A percentile compares a stretch with the other conserved stretches of the same genome.
These are phyloP conservation scores for Fusarium longipes DNA, from an alignment of 2,329 filamentous ascomycete species.

Conservation along the genomic window DNA sequence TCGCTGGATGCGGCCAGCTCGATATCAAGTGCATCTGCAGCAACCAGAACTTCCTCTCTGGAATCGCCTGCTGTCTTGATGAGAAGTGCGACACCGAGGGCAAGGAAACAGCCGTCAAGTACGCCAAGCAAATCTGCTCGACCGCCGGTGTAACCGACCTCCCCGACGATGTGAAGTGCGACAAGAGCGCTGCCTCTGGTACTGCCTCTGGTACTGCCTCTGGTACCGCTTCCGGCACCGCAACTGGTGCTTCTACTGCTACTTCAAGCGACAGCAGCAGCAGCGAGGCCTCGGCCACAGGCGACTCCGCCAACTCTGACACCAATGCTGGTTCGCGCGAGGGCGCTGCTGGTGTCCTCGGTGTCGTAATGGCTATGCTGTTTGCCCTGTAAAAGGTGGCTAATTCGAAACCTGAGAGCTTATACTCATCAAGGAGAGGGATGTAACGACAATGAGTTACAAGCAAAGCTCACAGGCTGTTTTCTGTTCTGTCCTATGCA, in stretches of 20 bases:
- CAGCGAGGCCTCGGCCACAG: constrained; percentile 2
- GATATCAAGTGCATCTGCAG: constrained; percentile 57
- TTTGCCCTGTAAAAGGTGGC: constrained; percentile 44
- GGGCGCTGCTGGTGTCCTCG: constrained; percentile 40
- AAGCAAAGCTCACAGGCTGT: not conserved
- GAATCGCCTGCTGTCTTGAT: constrained; percentile 57
- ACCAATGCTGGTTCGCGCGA: constrained; percentile 27
- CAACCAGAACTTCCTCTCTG: constrained; percentile 54
- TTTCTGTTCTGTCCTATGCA: constrained; percentile 20
- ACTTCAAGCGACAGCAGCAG: constrained; percentile 19
- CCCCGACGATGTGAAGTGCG: constrained; percentile 54
- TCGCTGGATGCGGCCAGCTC: constrained; percentile 54
- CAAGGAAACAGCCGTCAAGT: constrained; percentile 51
- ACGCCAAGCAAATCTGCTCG: constrained; percentile 55
- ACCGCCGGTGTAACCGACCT: constrained; percentile 49
- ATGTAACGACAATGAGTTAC: not conserved
- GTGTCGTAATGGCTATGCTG: constrained; percentile 46
- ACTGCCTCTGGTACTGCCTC: constrained; percentile 2
- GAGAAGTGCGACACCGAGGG: constrained; percentile 50
- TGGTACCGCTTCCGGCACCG: constrained; percentile 10
- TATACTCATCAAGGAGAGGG: constrained; percentile 8
- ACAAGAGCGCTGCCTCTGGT: constrained; percentile 26
- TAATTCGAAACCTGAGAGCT: not conserved
- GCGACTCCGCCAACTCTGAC: not conserved
- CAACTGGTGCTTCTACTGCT: constrained; percentile 10